Percentiles rank a stretch among this genome's conserved stretches.
Conservation (phyloP, 1,284 basidiomycete species). For the Fomitiporia mediterranea region DNA sequence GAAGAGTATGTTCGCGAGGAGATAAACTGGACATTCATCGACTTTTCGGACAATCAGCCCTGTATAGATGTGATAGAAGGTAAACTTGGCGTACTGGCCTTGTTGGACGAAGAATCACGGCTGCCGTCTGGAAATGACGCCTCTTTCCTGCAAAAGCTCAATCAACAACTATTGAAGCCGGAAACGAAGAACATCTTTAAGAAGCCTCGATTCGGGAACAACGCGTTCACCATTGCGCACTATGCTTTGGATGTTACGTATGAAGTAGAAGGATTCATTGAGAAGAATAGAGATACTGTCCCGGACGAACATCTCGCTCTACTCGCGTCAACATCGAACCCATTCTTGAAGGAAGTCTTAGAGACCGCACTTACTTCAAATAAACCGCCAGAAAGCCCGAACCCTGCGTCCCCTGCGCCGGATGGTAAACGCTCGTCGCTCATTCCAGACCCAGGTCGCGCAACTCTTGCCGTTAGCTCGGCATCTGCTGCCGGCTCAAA, state of each 20-base stretch:
- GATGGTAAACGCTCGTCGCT: conserved; percentile 74
- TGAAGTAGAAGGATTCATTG: conserved; percentile 96
- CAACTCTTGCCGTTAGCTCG: conserved; percentile 49
- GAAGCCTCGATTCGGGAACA: conserved; percentile 96
- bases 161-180: conserved; percentile 81
- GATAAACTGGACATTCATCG: conserved; percentile 99
- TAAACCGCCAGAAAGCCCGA: conserved; percentile 57
- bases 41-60: conserved; percentile 98
- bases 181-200: conserved; percentile 91
- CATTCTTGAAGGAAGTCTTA: conserved; percentile 92
- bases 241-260: conserved; percentile 99
- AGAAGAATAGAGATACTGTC: conserved; percentile 99
- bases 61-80: conserved; percentile 99
- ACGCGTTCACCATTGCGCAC: conserved; percentile 96
- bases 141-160: conserved; percentile 93
- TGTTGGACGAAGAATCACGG: conserved; percentile 98
- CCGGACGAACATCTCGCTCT: conserved; percentile 96
- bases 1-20: conserved; percentile 98
- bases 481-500: conserved; percentile 41
- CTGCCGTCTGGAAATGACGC: conserved; percentile 91
- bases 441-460: conserved; percentile 81
- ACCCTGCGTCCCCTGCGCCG: conserved; percentile 68
- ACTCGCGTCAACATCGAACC: conserved; percentile 81
- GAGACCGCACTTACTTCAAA: conserved; percentile 81
- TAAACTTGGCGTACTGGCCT: conserved; percentile 90